Base-by-base conservation (phyloP, 768 basidiomycete species). In the button mushroom (Agaricus bisporus) region DNA sequence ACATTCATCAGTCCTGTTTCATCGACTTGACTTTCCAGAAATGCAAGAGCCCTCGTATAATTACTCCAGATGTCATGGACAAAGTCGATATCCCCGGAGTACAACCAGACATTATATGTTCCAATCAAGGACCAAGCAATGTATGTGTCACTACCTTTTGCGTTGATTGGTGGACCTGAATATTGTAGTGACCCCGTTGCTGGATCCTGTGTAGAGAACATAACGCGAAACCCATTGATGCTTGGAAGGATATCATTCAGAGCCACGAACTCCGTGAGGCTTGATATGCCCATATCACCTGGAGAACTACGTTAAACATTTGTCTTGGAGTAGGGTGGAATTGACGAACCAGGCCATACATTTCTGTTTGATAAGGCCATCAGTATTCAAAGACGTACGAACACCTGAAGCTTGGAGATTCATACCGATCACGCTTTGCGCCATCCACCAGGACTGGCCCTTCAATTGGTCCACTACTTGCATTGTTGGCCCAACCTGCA, bases 401-500 rank as follows among this genome's bases (percentile, higher is more conserved):
- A 32, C 11, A 15, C 6, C 11, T 22, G 29, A 25, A 35, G 17
- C 6, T n/a, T 22, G 29, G 22, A 35, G 17, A 46, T 52, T 49
- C 18, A 5, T 11, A 73, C 73, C 77, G 67, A 58, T 79, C 78
- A 36, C 78, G 70, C 57, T 80, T 79, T 1, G 78, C 77, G 3
- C 78, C 78, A 54, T 80, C 78, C 6, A 79, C 76, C 35, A 80
- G 68, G 41, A 78, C 76, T n/a, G 77, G 75, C 0, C 77, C 77
- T 5, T 70, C 73, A 0, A 71, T 66, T 11, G 75, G 70, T 5
- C 77, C 78, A 28, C 76, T 67, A 17, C 73, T 72, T 14, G 76
- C 78, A 48, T 76, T 73, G 57, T 78, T 77, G 18, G 66, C 64
- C 77, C 78, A 79, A 15, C 75, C 77, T 71, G 48, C 20, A 41